These are phyloP conservation scores for Retiboletus flavoniger DNA, from an alignment of 1,284 basidiomycete species.

Conservation along the genomic window DNA sequence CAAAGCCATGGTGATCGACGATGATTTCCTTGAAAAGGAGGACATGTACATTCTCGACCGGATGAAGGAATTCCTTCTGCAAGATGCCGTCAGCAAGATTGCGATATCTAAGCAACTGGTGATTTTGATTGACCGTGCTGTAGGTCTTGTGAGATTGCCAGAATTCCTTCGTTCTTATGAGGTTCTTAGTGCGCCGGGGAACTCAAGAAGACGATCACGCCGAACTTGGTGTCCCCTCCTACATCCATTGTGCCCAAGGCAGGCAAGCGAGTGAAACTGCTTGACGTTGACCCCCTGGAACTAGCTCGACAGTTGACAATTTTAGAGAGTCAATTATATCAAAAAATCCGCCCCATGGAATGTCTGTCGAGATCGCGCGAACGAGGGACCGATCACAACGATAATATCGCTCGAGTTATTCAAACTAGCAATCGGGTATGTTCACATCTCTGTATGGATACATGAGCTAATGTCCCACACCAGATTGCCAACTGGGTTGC, in stretches of 20 bases:
- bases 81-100: conserved; percentile 62
- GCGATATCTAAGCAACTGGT: conserved; percentile 74
- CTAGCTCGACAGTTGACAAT: conserved; percentile 93
- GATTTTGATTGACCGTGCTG: conserved; percentile 72
- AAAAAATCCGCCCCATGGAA: conserved; percentile 88
- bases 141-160: conserved; percentile 42
- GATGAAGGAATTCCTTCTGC: conserved; percentile 75
- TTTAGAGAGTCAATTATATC: conserved; percentile 87
- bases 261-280: conserved; percentile 74
- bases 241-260: conserved; percentile 76
- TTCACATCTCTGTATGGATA: conserved; percentile 4
- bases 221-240: conserved; percentile 57
- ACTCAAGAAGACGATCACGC: conserved; percentile 50
- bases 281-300: conserved; percentile 90
- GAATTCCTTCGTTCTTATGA: conserved; percentile 22
- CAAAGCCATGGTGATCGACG: conserved; percentile 78
- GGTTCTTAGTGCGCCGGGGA: conserved; percentile 53
- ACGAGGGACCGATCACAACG: conserved; percentile 68
- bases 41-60: conserved; percentile 74
- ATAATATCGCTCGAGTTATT: conserved; percentile 88
- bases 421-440: conserved; percentile 89
- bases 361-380: conserved; percentile 83
- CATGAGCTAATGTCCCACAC: conserved; percentile 4
- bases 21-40: conserved; percentile 79
- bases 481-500: conserved; percentile 95